Base-by-base conservation (phyloP, 805 yeast species). In the Kodamaea lidongshanica region DNA sequence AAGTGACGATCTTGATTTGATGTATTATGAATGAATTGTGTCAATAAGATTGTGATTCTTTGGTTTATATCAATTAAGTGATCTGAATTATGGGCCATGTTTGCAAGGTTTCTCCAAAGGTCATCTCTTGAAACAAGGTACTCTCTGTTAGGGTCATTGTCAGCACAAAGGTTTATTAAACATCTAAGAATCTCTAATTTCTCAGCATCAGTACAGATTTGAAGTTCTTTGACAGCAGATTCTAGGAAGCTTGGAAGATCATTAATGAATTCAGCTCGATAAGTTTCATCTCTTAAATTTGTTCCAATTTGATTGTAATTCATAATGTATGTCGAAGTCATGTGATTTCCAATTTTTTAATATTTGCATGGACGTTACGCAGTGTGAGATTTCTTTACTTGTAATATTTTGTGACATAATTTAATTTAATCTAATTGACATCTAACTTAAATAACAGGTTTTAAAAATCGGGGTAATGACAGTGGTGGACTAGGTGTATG, bases 141-240 rank as follows among this genome's bases (percentile, higher is more conserved):
- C 4, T 19, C 19, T 9, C 55, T 19, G 35, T 50, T 51, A 8
- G 35, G 40, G 18, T 41, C 61, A 34, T 49, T 58, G 37, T 56
- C 58, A 3, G 70, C 69, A 16, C 53, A 35, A 27, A 50, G 44
- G 27, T 64, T 64, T 34, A 64, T 45, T 12, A 60, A 37, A 3
- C 51, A 58, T 26, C 67, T 35, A 12, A 57, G 39, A 3, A 39
- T 39, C 14, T 54, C 54, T 7, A 39, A 33, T 4, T 16, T 8
- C 17, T 9, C 10, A 10, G 16, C 20, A 4, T 6, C 19, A 19
- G 8, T 18, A 3, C 17, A 15, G 4, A 13, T 9, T 16, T 18
- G 10, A 9, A 32, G 23, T 10, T 18, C 31, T 3, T 5, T 5
- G 9, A n/a, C 12, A 11, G 25, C 27, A 4, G 17, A 23, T 3